phyloP scores from a whole-genome alignment of 345 rosid genomes.

The Populus pruinosa region DNA sequence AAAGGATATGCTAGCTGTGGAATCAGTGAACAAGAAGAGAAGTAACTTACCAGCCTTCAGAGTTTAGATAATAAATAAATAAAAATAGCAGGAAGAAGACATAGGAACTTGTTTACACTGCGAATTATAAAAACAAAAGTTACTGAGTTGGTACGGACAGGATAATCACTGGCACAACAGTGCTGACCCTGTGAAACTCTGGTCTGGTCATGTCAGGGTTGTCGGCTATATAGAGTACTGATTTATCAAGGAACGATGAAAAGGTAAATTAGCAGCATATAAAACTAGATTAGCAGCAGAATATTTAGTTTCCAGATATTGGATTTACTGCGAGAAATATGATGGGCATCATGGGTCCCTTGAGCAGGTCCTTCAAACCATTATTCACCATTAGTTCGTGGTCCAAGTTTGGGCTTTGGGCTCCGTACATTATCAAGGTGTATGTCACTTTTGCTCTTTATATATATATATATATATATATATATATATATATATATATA shows the following conservation, averaged over 20 bases:
- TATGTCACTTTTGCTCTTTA: background rate
- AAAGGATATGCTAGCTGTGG: no score
- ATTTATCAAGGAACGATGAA: background rate
- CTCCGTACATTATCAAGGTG: background rate
- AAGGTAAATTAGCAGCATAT: background rate
- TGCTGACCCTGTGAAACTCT: background rate
- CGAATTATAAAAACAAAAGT: no score
- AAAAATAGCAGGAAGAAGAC: no score
- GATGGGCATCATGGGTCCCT: slow-evolving; percentile 20
- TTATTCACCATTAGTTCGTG: slow-evolving; percentile 9
- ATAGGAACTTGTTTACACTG: no score
- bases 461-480: no score
- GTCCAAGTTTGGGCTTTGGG: slow-evolving; percentile 10
- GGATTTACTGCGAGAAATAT: background rate
- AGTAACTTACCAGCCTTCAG: no score
- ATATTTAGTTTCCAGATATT: background rate
- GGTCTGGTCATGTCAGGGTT: background rate
- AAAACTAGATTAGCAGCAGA: background rate
- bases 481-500: no score
- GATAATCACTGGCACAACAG: background rate
- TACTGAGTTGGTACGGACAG: no score
- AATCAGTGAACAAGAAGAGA: no score
- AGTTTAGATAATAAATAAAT: no score
- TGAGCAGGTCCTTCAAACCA: slow-evolving; percentile 14
- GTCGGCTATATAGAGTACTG: background rate